phyloP scores from a whole-genome alignment of 495 filamentous ascomycete genomes.

The Penicillium cataractarum region DNA sequence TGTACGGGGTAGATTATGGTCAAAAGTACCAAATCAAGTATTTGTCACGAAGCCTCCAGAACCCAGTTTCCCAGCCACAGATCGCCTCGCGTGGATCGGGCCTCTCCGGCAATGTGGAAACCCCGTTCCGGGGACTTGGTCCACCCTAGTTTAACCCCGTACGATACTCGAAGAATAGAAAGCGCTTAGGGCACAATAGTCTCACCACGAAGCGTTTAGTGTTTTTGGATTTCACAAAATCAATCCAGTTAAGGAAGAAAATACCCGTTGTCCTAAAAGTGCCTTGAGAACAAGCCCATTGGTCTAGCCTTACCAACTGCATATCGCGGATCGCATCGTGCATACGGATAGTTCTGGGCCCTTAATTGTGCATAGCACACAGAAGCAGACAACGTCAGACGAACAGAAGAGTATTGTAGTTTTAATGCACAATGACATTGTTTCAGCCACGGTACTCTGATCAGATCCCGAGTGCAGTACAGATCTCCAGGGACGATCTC shows the following conservation, averaged over 20 bases:
- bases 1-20: not conserved
- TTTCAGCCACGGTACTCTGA: conserved; percentile 25
- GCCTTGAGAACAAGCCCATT: conserved; percentile 9
- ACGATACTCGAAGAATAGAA: not conserved
- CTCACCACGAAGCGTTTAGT: not conserved
- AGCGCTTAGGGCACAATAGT: not conserved
- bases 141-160: not conserved
- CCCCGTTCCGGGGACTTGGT: conserved; percentile 18
- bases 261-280: not conserved
- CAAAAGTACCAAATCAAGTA: not conserved
- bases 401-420: not conserved
- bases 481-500: conserved; percentile 25
- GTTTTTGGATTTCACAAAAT: not conserved
- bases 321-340: not conserved
- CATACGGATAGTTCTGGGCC: not conserved
- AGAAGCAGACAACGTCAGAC: no score
- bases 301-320: conserved; percentile 1
- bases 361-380: not conserved
- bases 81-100: conserved; percentile 30
- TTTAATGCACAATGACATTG: conserved; percentile 20
- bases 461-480: conserved; percentile 19
- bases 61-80: conserved; percentile 22
- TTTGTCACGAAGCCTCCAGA: conserved; percentile 14
- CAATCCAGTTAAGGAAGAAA: not conserved
- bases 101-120: conserved; percentile 19